These are phyloP conservation scores for Mucor irregularis DNA, from an alignment of 371 early-diverging fungal species.

Conservation along the genomic window DNA sequence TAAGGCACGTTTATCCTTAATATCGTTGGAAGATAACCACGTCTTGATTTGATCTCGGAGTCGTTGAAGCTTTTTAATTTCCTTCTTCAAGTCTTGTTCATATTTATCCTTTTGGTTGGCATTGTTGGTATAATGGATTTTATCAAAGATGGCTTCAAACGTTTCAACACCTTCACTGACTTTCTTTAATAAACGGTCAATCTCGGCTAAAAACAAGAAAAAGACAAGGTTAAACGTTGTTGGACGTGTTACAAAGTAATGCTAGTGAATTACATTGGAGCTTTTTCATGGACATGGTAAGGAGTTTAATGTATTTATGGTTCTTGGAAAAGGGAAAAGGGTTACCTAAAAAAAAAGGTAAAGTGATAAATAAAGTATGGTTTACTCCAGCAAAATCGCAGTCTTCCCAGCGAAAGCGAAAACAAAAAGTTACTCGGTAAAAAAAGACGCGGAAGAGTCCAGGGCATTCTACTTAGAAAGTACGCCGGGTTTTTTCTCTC, in stretches of 20 bases:
- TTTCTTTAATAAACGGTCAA: conserved; percentile 91
- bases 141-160: conserved; percentile 90
- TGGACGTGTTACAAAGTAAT: neutral
- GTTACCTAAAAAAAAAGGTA: neutral
- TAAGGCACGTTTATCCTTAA: conserved; percentile 93
- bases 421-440: too few species aligned
- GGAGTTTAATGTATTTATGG: neutral
- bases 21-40: conserved; percentile 90
- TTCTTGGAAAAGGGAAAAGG: neutral
- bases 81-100: conserved; percentile 95
- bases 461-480: too few species aligned
- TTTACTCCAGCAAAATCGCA: too few species aligned
- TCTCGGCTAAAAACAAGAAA: conserved; percentile 20
- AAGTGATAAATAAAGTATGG: neutral
- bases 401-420: too few species aligned
- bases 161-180: conserved; percentile 94
- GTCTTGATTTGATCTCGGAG: conserved; percentile 96
- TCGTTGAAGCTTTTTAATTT: conserved; percentile 97
- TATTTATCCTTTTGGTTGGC: conserved; percentile 93
- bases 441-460: too few species aligned
- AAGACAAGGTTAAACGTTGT: neutral
- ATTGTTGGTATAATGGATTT: conserved; percentile 80
- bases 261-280: conserved; percentile 11
- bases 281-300: conserved; percentile 27
- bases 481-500: too few species aligned